Evolutionary conservation across 306 rosid genomes (phyloP), one percentile per base, ranked within the genome.

Genomic region (Corylus americana): DNA sequence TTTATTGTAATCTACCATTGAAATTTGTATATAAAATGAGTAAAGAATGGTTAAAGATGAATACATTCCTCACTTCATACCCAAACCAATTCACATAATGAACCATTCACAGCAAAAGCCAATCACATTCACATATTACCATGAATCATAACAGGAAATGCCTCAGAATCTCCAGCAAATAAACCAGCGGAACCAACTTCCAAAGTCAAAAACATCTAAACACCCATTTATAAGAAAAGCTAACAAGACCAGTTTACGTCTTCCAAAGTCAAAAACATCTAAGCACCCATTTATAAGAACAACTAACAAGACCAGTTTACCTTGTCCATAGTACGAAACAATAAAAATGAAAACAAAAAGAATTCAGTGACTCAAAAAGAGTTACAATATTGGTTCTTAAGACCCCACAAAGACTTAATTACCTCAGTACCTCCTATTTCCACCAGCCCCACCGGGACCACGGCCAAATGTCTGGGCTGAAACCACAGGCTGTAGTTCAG

Each of bases 381-480:
- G 27, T 66, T 54, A 73, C 55, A 18, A 48, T 13, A 29, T 55
- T 11, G 35, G n/a, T 54, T 31, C 42, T 18, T 6, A 73, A 73
- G 35, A 22, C 12, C 50, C 7, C 31, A 16, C 11, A 16, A 42
- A n/a, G 31, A 51, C 66, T 10, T 3, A 73, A 37, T 51, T 72
- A 77, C 81, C 75, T 82, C 55, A 82, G 71, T 61, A 82, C 74
- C 79, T 83, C 82, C 86, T 82, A 68, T 12, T 6, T 63, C 82
- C 77, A 7, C 57, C 76, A n/a, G 76, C 71, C 55, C 84, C 80
- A 71, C 76, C 82, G n/a, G 76, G 75, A 73, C 82, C 82, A 50
- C 86, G 67, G 3, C 86, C 82, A 31, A 82, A 82, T 37, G 55
- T 82, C 63, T 77, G 86, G 53, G 79, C 54, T 0, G 82, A 79